phyloP scores from a whole-genome alignment of 345 rosid genomes.

The Ceriops zippeliana region DNA sequence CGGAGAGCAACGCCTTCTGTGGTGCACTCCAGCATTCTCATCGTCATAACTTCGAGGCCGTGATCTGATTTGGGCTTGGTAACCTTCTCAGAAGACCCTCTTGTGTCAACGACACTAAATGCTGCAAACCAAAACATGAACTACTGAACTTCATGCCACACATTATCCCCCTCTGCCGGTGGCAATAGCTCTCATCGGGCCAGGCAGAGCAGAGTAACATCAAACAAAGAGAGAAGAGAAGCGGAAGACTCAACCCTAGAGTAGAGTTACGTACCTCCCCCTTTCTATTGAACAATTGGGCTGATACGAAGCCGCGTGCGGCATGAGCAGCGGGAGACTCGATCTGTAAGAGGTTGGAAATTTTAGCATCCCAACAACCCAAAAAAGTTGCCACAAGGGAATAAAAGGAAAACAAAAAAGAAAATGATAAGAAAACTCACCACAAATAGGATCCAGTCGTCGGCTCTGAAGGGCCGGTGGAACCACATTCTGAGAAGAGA shows the following conservation, averaged over 20 bases:
- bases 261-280: conserved; percentile 60
- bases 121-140: conserved; percentile 42
- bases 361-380: background rate
- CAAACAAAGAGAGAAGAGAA: background rate
- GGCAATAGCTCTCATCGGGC: too few species aligned
- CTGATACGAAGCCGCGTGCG: conserved; percentile 73
- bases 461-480: conserved; percentile 78
- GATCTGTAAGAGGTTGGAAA: conserved; percentile 36
- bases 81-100: conserved; percentile 71
- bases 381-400: too few species aligned
- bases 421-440: conserved; percentile 32
- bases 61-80: conserved; percentile 29
- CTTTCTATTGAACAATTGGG: conserved; percentile 66
- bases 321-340: conserved; percentile 54
- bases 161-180: too few species aligned
- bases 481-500: conserved; percentile 71
- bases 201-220: background rate
- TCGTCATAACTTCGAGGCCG: conserved; percentile 63
- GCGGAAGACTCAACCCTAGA: too few species aligned
- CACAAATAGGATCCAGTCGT: conserved; percentile 88
- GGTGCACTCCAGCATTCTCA: background rate
- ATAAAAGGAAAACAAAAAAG: too few species aligned
- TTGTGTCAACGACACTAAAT: conserved; percentile 64
- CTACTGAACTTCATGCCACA: conserved; percentile 1
- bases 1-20: background rate